Evolutionary conservation across 192 early-diverging fungal species (phyloP).

Genomic region (Mortierella alpina): DNA sequence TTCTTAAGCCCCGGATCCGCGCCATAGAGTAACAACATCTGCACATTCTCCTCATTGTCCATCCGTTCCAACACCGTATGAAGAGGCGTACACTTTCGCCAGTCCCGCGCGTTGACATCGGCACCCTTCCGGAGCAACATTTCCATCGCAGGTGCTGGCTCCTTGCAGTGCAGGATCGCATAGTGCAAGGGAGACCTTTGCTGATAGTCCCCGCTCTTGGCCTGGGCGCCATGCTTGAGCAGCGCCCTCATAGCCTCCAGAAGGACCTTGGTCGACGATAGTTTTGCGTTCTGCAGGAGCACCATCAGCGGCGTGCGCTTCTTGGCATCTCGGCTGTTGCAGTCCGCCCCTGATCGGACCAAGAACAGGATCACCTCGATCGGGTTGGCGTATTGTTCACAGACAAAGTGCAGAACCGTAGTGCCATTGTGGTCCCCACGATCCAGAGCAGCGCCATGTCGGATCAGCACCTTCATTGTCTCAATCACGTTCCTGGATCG

Average conservation of each 20-base stretch:
- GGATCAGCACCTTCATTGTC: slow-evolving; percentile 31
- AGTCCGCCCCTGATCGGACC: slow-evolving; percentile 30
- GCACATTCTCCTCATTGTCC: slow-evolving; percentile 47
- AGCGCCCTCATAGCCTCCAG: slow-evolving; percentile 36
- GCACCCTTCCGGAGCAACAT: slow-evolving; percentile 44
- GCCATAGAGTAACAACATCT: slow-evolving; percentile 47
- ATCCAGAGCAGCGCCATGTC: slow-evolving; percentile 34
- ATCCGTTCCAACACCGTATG: slow-evolving; percentile 40
- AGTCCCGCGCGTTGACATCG: slow-evolving; percentile 44
- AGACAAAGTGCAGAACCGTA: slow-evolving; percentile 44
- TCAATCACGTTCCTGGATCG: slow-evolving; percentile 30
- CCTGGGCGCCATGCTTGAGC: slow-evolving; percentile 38
- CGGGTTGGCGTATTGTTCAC: slow-evolving; percentile 41
- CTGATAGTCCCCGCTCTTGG: slow-evolving; percentile 18
- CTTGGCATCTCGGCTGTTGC: slow-evolving; percentile 46
- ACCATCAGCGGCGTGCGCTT: slow-evolving; percentile 50
- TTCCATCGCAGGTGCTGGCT: slow-evolving; percentile 41
- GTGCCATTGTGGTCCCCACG: slow-evolving; percentile 47
- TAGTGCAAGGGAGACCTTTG: slow-evolving; percentile 39
- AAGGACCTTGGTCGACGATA: slow-evolving; percentile 25
- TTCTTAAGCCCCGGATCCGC: slow-evolving; percentile 44
- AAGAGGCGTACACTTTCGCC: slow-evolving; percentile 27
- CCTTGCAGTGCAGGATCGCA: slow-evolving; percentile 32
- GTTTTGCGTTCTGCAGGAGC: slow-evolving; percentile 24
- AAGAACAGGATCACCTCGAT: slow-evolving; percentile 37